Conservation (phyloP, 2,329 filamentous ascomycete genomes). For the Bimuria novae-zelandiae region DNA sequence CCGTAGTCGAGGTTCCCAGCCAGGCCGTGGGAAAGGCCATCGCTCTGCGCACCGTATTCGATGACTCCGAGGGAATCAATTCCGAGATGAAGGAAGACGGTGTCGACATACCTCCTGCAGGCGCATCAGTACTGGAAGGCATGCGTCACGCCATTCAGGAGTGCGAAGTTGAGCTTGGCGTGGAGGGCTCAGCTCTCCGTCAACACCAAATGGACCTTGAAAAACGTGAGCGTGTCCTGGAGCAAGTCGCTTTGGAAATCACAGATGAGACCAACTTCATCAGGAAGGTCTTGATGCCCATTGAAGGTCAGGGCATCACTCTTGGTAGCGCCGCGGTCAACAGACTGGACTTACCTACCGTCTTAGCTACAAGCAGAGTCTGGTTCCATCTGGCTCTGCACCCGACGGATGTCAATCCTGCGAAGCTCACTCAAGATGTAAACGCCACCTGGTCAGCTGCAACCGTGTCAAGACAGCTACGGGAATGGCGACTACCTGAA, state of each 20-base stretch:
- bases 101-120: slow-evolving; percentile 71
- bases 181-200: slow-evolving; percentile 67
- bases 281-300: slow-evolving; percentile 78
- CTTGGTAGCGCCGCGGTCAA: slow-evolving; percentile 69
- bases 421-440: slow-evolving; percentile 72
- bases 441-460: slow-evolving; percentile 92
- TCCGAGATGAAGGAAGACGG: slow-evolving; percentile 97
- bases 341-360: slow-evolving; percentile 75
- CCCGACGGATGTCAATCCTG: slow-evolving; percentile 84
- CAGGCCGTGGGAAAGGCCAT: slow-evolving; percentile 82
- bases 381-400: slow-evolving; percentile 96
- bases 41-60: slow-evolving; percentile 88
- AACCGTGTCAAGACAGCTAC: slow-evolving; percentile 87
- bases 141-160: slow-evolving; percentile 82
- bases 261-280: slow-evolving; percentile 85
- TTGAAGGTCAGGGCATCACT: slow-evolving; percentile 76
- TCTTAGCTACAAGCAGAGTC: slow-evolving; percentile 81
- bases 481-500: slow-evolving; percentile 90
- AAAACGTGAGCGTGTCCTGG: slow-evolving; percentile 78
- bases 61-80: slow-evolving; percentile 91
- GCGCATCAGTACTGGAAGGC: slow-evolving; percentile 83
- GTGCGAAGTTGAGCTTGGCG: slow-evolving; percentile 77
- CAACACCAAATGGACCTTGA: slow-evolving; percentile 81
- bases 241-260: slow-evolving; percentile 82
- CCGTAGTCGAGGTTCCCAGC: slow-evolving; percentile 82